Conservation (phyloP, 352 stramenopile genomes). For the Phytophthora pluvialis region DNA sequence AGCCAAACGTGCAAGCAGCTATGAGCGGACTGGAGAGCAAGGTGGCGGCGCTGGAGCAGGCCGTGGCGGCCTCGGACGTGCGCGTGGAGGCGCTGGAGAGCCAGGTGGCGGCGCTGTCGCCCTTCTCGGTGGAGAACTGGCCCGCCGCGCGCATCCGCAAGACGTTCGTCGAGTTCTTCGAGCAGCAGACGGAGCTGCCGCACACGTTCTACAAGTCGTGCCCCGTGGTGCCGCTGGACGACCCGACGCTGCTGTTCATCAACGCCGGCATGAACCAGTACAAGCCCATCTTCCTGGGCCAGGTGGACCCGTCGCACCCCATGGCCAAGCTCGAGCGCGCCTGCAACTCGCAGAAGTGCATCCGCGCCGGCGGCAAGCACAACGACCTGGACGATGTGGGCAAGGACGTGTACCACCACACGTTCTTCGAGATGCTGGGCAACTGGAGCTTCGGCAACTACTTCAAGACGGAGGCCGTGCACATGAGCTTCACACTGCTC, state of each 20-base stretch:
- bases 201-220: slow-evolving; percentile 97
- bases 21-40: slow-evolving; percentile 46
- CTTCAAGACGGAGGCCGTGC: slow-evolving; percentile 98
- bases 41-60: slow-evolving; percentile 40
- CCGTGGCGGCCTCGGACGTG: slow-evolving; percentile 30
- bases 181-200: slow-evolving; percentile 73
- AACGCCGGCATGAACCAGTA: slow-evolving; percentile 99
- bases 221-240: slow-evolving; percentile 96
- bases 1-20: not conserved
- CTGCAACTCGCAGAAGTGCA: slow-evolving; percentile 99
- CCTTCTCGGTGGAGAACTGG: slow-evolving; percentile 69
- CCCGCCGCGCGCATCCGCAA: slow-evolving; percentile 95
- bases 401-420: slow-evolving; percentile 99
- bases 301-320: slow-evolving; percentile 94
- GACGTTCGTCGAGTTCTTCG: slow-evolving; percentile 98
- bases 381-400: slow-evolving; percentile 99
- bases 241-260: slow-evolving; percentile 99
- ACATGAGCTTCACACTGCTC: slow-evolving; percentile 97
- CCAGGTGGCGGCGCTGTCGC: slow-evolving; percentile 27
- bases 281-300: slow-evolving; percentile 99
- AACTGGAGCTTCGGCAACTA: slow-evolving; percentile 99
- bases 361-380: slow-evolving; percentile 99
- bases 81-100: slow-evolving; percentile 32
- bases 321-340: slow-evolving; percentile 94
- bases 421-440: slow-evolving; percentile 99